A percentile compares a stretch with the other conserved stretches of the same genome.
Evolutionary conservation across 2,329 filamentous ascomycete genomes (phyloP).

Genomic region (Dothideomycetes sp.): DNA sequence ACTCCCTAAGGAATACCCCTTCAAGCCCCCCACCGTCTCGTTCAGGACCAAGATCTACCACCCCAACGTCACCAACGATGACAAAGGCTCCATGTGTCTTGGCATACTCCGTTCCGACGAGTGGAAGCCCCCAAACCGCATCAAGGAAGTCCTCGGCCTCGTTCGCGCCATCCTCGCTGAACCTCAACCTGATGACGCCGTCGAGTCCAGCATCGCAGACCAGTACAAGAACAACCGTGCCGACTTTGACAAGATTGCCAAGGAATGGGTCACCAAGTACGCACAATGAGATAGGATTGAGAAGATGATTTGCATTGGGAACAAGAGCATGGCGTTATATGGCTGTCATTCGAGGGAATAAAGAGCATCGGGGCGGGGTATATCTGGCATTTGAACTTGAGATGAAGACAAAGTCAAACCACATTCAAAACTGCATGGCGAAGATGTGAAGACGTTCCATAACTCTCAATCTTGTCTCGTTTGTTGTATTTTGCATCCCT

Average conservation of each 20-base stretch:
- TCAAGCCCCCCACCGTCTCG: slow-evolving; percentile 71
- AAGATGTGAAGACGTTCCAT: too few relatives aligned
- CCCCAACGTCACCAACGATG: slow-evolving; percentile 86
- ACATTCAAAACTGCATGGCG: too few relatives aligned
- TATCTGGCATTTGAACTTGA: too few relatives aligned
- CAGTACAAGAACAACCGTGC: slow-evolving; percentile 62
- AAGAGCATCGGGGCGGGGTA: too few relatives aligned
- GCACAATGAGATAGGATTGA: slow-evolving; percentile 37
- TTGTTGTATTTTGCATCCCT: too few relatives aligned
- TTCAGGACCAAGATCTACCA: slow-evolving; percentile 92
- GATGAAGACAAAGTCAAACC: too few relatives aligned
- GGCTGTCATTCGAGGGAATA: too few relatives aligned
- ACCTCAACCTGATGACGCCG: slow-evolving; percentile 81
- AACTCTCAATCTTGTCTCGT: too few relatives aligned
- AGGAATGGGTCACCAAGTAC: slow-evolving; percentile 64
- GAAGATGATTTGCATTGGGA: slow-evolving; percentile 1
- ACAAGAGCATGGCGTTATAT: neutral
- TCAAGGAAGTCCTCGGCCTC: slow-evolving; percentile 67
- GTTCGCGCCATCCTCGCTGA: slow-evolving; percentile 65
- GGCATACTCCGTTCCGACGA: slow-evolving; percentile 73
- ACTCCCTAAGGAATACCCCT: slow-evolving; percentile 76
- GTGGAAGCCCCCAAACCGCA: slow-evolving; percentile 83
- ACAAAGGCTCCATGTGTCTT: slow-evolving; percentile 75
- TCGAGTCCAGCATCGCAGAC: slow-evolving; percentile 78
- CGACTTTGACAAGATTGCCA: slow-evolving; percentile 66